Percentiles rank a stretch among this genome's conserved stretches.
These are phyloP conservation scores for Trichosporon sp. DNA, from an alignment of 1,284 basidiomycete genomes.

Conservation along the genomic window DNA sequence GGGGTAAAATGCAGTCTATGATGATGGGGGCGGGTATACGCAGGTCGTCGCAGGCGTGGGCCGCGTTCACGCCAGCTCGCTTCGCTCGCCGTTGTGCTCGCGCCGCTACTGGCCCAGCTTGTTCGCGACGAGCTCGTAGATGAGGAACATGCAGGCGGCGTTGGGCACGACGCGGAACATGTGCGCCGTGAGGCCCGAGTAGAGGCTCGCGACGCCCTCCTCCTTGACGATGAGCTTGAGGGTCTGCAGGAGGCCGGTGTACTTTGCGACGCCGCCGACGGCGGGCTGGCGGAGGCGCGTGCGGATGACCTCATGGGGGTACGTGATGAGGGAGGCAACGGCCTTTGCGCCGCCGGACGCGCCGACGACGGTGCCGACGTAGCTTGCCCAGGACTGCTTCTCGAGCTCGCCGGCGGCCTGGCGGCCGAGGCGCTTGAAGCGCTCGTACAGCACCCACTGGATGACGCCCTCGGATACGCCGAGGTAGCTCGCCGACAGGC, in stretches of 20 bases:
- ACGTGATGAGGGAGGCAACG: slow-evolving; percentile 87
- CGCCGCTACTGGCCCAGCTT: slow-evolving; percentile 33
- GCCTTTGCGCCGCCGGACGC: slow-evolving; percentile 93
- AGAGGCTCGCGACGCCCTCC: slow-evolving; percentile 69
- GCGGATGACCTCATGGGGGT: slow-evolving; percentile 93
- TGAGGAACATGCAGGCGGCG: slow-evolving; percentile 82
- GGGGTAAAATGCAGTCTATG: slow-evolving; percentile 17
- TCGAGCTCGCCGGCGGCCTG: slow-evolving; percentile 18
- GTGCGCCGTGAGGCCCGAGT: slow-evolving; percentile 91
- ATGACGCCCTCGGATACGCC: slow-evolving; percentile 96
- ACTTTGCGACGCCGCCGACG: slow-evolving; percentile 60
- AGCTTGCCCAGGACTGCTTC: slow-evolving; percentile 51
- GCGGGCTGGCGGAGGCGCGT: slow-evolving; percentile 85
- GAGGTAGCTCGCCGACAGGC: slow-evolving; percentile 87
- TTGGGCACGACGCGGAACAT: slow-evolving; percentile 96
- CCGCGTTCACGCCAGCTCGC: not conserved
- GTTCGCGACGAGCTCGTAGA: slow-evolving; percentile 50
- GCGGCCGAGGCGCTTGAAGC: slow-evolving; percentile 40
- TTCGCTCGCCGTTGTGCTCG: no score
- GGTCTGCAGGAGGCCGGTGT: slow-evolving; percentile 81
- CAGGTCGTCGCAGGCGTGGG: no score
- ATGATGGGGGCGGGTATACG: not conserved
- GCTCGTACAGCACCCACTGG: slow-evolving; percentile 95
- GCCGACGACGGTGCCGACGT: slow-evolving; percentile 66
- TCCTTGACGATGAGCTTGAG: slow-evolving; percentile 79